Evolutionary conservation across 176 grass and related monocot species (phyloP).

Genomic region (Triticum turgidum): DNA sequence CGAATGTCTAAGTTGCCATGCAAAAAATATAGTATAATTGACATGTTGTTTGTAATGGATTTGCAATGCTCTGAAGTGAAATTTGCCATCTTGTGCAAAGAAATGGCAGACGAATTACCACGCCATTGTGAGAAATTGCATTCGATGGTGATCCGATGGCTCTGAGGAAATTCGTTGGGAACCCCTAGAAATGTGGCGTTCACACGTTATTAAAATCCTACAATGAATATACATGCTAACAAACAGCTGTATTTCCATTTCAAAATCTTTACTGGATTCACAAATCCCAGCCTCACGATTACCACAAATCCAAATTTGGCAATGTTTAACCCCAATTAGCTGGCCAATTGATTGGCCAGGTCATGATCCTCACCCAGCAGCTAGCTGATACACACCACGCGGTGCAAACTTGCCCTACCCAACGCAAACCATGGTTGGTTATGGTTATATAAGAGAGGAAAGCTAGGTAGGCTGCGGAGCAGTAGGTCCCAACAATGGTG

Average conservation of each 20-base stretch:
- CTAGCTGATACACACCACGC: not conserved
- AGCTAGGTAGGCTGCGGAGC: not conserved
- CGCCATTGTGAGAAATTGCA: no score
- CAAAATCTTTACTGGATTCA: not conserved
- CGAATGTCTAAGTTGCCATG: no score
- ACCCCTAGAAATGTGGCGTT: no score
- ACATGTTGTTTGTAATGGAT: no score
- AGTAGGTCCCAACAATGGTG: constrained; percentile 7
- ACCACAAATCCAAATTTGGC: not conserved
- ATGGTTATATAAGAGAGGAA: not conserved
- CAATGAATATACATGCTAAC: not conserved
- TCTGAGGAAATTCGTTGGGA: no score
- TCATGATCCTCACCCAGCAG: not conserved
- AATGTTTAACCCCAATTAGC: not conserved
- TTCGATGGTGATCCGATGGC: no score
- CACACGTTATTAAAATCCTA: no score
- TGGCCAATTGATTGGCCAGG: not conserved
- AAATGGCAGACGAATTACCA: no score
- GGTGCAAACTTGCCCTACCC: not conserved
- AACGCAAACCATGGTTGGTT: not conserved
- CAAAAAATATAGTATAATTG: no score
- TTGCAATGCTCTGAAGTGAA: no score
- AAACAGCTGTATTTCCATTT: not conserved
- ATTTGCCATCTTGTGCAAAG: no score
- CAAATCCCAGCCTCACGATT: not conserved